These are phyloP conservation scores for Suillus variegatus DNA, from an alignment of 768 basidiomycete genomes.

Conservation along the genomic window DNA sequence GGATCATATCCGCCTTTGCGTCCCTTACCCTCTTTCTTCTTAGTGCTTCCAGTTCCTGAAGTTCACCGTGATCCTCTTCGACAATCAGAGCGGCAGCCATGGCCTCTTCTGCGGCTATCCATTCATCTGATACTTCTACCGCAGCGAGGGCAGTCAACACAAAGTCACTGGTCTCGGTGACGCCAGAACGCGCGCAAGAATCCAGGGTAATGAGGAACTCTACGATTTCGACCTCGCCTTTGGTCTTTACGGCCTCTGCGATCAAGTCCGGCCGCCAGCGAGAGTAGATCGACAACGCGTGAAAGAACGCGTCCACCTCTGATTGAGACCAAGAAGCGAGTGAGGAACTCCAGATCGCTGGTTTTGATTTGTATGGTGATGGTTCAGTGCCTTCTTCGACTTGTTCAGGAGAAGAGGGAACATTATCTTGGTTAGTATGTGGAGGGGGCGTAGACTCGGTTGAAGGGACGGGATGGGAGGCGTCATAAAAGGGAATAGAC, in stretches of 20 bases:
- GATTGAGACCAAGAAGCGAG: slow-evolving; percentile 53
- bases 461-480: too few relatives aligned
- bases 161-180: neutral
- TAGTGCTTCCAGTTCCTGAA: neutral
- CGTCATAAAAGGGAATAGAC: neutral
- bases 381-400: neutral
- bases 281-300: slow-evolving; percentile 64
- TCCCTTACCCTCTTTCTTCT: slow-evolving; percentile 8
- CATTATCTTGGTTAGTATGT: neutral
- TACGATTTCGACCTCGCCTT: slow-evolving; percentile 66
- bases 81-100: slow-evolving; percentile 29
- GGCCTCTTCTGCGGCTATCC: slow-evolving; percentile 35
- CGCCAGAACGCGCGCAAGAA: slow-evolving; percentile 27
- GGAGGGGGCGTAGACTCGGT: neutral
- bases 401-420: neutral
- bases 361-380: neutral
- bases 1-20: slow-evolving; percentile 11
- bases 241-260: slow-evolving; percentile 63
- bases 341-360: neutral
- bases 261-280: slow-evolving; percentile 79
- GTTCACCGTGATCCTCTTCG: slow-evolving; percentile 14
- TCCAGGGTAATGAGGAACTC: slow-evolving; percentile 62
- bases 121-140: slow-evolving; percentile 37
- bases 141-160: slow-evolving; percentile 23
- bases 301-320: slow-evolving; percentile 78